These are phyloP conservation scores for Monosporascus sp. DNA, from an alignment of 2,329 filamentous ascomycete species.

Conservation along the genomic window DNA sequence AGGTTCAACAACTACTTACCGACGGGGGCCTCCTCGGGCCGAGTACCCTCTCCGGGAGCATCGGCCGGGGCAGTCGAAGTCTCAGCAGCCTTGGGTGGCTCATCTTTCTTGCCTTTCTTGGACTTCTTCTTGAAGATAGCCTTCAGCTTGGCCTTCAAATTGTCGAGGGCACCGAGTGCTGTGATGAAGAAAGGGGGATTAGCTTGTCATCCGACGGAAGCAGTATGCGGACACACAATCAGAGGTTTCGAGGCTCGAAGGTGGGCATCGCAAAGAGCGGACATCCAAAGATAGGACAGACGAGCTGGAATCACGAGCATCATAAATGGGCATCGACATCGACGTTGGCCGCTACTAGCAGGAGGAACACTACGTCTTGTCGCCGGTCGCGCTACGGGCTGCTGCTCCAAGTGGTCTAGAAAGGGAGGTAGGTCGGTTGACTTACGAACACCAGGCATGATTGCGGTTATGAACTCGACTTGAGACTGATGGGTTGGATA, in stretches of 20 bases:
- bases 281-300: not conserved
- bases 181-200: slow-evolving; percentile 5
- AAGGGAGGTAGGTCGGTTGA: slow-evolving; percentile 15
- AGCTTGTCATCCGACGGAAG: slow-evolving; percentile 8
- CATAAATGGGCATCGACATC: not conserved
- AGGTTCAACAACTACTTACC: slow-evolving; percentile 17
- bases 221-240: not conserved
- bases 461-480: slow-evolving; percentile 21
- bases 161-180: slow-evolving; percentile 48
- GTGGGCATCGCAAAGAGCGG: not conserved
- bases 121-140: slow-evolving; percentile 45
- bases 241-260: not conserved
- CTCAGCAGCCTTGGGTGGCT: slow-evolving; percentile 18
- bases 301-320: no score
- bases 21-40: not conserved
- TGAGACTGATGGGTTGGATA: not conserved
- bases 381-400: not conserved
- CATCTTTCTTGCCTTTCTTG: slow-evolving; percentile 21
- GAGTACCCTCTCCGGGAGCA: not conserved
- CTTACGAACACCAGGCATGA: slow-evolving; percentile 50
- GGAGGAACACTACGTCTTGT: not conserved
- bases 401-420: not conserved
- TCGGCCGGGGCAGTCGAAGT: slow-evolving; percentile 25
- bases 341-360: not conserved
- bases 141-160: slow-evolving; percentile 52